A percentile compares a stretch with the other conserved stretches of the same genome.
Conservation (phyloP, 768 basidiomycete genomes). For the Hortiboletus flavorubellus region DNA sequence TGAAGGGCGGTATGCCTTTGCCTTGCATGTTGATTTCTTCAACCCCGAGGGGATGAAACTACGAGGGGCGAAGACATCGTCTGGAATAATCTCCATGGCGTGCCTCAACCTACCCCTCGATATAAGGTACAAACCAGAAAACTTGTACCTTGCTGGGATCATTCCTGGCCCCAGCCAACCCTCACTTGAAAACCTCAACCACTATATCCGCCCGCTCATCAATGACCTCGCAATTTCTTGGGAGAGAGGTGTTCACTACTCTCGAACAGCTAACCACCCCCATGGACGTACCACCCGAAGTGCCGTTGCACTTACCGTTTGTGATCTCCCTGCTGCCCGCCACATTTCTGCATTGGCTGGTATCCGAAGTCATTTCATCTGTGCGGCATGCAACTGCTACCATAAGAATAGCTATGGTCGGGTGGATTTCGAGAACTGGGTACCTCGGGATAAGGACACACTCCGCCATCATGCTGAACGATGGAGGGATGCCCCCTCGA, state of each 20-base stretch:
- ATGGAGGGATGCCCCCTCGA: conserved; percentile 12
- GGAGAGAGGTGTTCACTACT: conserved; percentile 28
- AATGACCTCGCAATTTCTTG: conserved; percentile 32
- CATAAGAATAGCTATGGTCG: conserved; percentile 7
- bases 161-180: conserved; percentile 39
- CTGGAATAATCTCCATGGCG: conserved; percentile 11
- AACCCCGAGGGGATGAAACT: conserved; percentile 30
- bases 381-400: conserved; percentile 28
- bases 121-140: conserved; percentile 34
- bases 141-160: conserved; percentile 38
- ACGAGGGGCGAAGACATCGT: conserved; percentile 26
- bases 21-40: conserved; percentile 35
- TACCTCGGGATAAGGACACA: conserved; percentile 4
- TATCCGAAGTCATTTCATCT: conserved; percentile 23
- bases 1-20: conserved; percentile 31
- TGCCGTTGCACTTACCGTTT: conserved; percentile 29
- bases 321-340: conserved; percentile 36
- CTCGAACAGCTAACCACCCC: conserved; percentile 10
- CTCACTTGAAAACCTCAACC: conserved; percentile 30
- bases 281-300: conserved; percentile 22
- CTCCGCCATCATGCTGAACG: conserved; percentile 5
- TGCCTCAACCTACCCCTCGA: conserved; percentile 35
- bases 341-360: conserved; percentile 25
- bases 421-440: conserved; percentile 17
- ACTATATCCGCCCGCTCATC: conserved; percentile 33